phyloP scores from a whole-genome alignment of 208 protist genomes.

The Acanthamoeba castellanii region DNA sequence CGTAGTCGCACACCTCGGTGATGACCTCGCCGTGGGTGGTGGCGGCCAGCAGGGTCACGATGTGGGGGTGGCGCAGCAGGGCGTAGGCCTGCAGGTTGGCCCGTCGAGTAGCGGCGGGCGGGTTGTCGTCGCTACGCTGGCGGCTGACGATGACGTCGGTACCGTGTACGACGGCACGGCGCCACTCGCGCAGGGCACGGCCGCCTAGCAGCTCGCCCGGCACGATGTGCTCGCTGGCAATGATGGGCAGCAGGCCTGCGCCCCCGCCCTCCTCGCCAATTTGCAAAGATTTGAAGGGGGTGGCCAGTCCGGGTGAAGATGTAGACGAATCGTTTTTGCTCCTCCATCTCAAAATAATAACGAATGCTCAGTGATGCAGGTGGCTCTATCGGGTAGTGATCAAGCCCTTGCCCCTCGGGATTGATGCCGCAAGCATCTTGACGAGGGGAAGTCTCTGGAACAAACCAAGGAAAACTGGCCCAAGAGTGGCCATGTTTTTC shows the following conservation, averaged over 20 bases:
- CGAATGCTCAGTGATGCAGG: no score
- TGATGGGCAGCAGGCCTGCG: not conserved
- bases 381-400: no score
- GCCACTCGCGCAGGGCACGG: constrained; percentile 53
- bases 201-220: not conserved
- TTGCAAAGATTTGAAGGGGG: not conserved
- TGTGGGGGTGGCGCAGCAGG: constrained; percentile 66
- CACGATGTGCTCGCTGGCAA: not conserved
- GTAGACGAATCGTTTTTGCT: no score
- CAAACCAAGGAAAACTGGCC: no score
- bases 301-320: no score
- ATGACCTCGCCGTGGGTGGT: constrained; percentile 44
- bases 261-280: not conserved
- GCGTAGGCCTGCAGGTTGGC: constrained; percentile 58
- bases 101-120: not conserved
- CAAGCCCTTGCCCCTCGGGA: no score
- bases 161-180: not conserved
- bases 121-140: constrained; percentile 15
- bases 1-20: constrained; percentile 61
- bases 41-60: constrained; percentile 40
- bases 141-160: constrained; percentile 2
- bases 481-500: no score
- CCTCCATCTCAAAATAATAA: not conserved
- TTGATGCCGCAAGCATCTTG: no score
- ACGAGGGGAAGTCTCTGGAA: no score